phyloP scores from a whole-genome alignment of 2,329 filamentous ascomycete genomes.

The Pseudopyrenochaeta lycopersici region DNA sequence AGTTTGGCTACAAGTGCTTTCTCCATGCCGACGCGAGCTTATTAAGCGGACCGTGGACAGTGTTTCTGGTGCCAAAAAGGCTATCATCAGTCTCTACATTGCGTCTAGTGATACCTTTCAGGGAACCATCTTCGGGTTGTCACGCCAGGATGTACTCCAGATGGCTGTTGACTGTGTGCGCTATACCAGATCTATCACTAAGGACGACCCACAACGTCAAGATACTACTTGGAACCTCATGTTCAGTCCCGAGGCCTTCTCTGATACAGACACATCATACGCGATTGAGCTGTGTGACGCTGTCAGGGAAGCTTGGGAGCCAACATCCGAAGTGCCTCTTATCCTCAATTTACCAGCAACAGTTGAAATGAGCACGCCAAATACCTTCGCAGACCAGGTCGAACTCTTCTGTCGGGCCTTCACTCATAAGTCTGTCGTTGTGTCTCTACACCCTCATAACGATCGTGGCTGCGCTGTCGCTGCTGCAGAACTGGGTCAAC shows the following conservation, averaged over 20 bases:
- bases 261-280: constrained; percentile 86
- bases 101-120: too few species aligned
- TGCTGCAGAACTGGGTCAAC: constrained; percentile 90
- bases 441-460: constrained; percentile 94
- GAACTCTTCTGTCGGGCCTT: constrained; percentile 94
- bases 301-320: constrained; percentile 93
- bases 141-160: too few species aligned
- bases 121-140: too few species aligned
- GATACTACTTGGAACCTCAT: constrained; percentile 79
- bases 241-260: constrained; percentile 89
- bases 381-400: constrained; percentile 94
- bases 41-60: too few species aligned
- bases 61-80: too few species aligned
- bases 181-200: constrained; percentile 88
- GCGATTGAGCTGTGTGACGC: constrained; percentile 86
- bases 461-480: constrained; percentile 93
- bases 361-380: constrained; percentile 93
- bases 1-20: too few species aligned
- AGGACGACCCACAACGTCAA: constrained; percentile 68
- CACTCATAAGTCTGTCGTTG: constrained; percentile 81
- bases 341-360: constrained; percentile 98
- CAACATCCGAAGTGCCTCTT: constrained; percentile 78
- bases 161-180: constrained; percentile 87
- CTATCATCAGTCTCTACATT: too few species aligned
- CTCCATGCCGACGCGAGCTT: too few species aligned